Evolutionary conservation across 768 basidiomycete genomes (phyloP).

Genomic region (Mycena polygramma): DNA sequence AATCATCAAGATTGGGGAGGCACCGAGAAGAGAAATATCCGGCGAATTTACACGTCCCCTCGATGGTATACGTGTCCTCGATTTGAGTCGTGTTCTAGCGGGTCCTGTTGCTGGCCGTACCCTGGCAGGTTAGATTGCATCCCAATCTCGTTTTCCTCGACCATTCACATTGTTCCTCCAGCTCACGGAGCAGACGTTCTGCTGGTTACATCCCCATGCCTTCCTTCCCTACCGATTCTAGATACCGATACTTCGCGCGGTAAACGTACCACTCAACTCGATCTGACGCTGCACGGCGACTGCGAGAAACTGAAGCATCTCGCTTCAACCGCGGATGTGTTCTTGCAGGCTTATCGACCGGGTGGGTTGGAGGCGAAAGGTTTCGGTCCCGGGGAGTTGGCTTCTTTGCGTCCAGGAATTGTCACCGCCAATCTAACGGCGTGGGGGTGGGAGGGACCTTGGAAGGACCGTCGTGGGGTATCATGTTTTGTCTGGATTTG

Average conservation of each 20-base stretch:
- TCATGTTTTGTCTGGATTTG: slow-evolving; percentile 28
- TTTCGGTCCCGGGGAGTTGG: slow-evolving; percentile 59
- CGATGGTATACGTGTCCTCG: slow-evolving; percentile 66
- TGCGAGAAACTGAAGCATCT: slow-evolving; percentile 51
- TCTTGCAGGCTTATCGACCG: slow-evolving; percentile 73
- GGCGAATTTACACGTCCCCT: slow-evolving; percentile 49
- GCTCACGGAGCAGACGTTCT: slow-evolving; percentile 73
- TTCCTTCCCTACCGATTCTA: slow-evolving; percentile 64
- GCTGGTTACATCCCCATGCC: slow-evolving; percentile 64
- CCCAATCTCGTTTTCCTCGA: neutral
- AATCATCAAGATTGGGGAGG: slow-evolving; percentile 62
- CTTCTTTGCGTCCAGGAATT: slow-evolving; percentile 56
- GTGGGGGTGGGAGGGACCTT: slow-evolving; percentile 71
- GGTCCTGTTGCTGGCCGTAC: slow-evolving; percentile 70
- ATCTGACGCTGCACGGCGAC: slow-evolving; percentile 54
- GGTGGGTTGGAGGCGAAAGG: slow-evolving; percentile 62
- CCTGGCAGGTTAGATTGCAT: slow-evolving; percentile 59
- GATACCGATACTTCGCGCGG: slow-evolving; percentile 74
- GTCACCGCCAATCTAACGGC: slow-evolving; percentile 68
- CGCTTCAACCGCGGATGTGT: slow-evolving; percentile 62
- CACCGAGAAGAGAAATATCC: slow-evolving; percentile 50
- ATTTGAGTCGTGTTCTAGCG: slow-evolving; percentile 70
- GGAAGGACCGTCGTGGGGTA: slow-evolving; percentile 67
- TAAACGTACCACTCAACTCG: slow-evolving; percentile 73
- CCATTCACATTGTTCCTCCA: slow-evolving; percentile 35